phyloP scores from a whole-genome alignment of 192 early-diverging fungal species.

The Backusella circina region DNA sequence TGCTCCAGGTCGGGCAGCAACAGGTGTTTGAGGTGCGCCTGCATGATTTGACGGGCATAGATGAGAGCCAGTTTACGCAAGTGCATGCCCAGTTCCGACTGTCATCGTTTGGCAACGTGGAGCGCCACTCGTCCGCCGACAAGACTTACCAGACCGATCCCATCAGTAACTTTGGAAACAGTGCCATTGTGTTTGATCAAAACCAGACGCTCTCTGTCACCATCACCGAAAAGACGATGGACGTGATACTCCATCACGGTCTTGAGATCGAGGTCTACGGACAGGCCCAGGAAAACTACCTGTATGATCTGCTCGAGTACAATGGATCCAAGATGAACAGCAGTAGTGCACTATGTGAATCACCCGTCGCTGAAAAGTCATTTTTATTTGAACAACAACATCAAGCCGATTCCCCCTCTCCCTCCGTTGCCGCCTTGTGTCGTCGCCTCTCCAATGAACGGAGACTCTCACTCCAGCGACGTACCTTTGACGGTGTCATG shows the following conservation, averaged over 20 bases:
- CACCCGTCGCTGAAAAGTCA: neutral
- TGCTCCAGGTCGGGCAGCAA: slow-evolving; percentile 37
- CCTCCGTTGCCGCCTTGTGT: neutral
- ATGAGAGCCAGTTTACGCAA: slow-evolving; percentile 55
- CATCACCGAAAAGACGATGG: slow-evolving; percentile 38
- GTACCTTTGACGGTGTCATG: slow-evolving; percentile 52
- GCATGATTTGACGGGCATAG: slow-evolving; percentile 49
- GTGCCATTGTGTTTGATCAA: slow-evolving; percentile 51
- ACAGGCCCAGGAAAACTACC: slow-evolving; percentile 21
- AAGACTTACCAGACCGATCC: slow-evolving; percentile 61
- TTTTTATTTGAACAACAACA: neutral
- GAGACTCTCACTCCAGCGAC: neutral
- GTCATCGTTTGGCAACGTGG: slow-evolving; percentile 52
- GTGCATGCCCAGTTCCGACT: slow-evolving; percentile 69
- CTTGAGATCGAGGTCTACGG: slow-evolving; percentile 51
- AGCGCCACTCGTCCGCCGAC: slow-evolving; percentile 34
- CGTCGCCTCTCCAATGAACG: neutral
- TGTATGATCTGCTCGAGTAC: slow-evolving; percentile 27
- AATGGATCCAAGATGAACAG: neutral
- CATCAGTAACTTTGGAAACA: slow-evolving; percentile 49
- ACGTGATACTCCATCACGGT: slow-evolving; percentile 32
- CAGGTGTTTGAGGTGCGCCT: slow-evolving; percentile 62
- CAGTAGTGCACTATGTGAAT: neutral
- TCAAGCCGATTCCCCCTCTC: neutral
- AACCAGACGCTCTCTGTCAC: slow-evolving; percentile 43